Conservation (phyloP, 257 asterid genomes). For the Nicotiana sylvestris region DNA sequence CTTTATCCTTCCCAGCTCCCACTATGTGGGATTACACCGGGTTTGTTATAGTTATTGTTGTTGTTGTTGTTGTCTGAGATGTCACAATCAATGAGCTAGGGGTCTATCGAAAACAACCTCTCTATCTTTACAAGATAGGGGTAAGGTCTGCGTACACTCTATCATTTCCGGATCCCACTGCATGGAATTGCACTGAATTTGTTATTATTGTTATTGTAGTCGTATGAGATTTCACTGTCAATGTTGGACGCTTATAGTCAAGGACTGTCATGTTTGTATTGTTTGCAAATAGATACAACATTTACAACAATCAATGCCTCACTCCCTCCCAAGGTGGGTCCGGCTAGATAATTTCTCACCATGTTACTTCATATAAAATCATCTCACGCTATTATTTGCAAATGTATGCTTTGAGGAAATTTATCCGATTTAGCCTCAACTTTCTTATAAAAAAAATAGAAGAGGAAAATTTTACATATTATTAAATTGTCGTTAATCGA, state of each 20-base stretch:
- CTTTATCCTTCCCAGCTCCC: no score
- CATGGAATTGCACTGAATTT: no score
- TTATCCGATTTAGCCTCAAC: neutral
- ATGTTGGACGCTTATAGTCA: neutral
- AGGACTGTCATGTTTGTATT: neutral
- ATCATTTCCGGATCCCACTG: rapidly evolving
- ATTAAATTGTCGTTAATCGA: neutral
- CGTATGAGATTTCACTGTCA: neutral
- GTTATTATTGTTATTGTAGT: no score
- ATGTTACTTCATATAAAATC: no score
- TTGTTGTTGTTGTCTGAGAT: neutral
- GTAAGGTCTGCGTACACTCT: no score
- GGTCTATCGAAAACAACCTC: no score
- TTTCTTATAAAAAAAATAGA: neutral
- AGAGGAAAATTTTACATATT: neutral
- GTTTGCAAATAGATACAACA: neutral
- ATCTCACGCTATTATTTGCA: neutral
- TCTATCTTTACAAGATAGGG: no score
- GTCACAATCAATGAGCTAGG: neutral
- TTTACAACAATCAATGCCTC: no score
- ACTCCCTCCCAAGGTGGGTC: no score
- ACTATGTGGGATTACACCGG: no score
- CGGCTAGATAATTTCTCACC: no score
- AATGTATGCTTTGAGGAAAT: neutral
- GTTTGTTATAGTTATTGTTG: no score